Conservation (phyloP, 140 eudicot genomes). For the Oenanthe javanica region DNA sequence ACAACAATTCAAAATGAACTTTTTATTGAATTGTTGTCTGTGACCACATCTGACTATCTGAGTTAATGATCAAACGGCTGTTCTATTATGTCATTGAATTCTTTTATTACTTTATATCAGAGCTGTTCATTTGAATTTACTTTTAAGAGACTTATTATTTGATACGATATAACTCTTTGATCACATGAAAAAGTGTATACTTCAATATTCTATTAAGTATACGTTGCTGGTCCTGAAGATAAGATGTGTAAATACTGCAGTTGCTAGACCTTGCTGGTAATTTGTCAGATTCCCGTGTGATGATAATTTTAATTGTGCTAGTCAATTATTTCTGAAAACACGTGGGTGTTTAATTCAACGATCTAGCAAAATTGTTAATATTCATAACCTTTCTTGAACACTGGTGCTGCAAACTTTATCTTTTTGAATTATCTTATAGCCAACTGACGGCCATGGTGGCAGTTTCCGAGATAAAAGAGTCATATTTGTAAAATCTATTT, state of each 20-base stretch:
- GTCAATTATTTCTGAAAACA: background rate
- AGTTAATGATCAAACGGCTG: background rate
- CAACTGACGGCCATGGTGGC: background rate
- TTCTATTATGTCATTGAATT: background rate
- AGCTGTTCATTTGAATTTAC: background rate
- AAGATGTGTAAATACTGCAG: background rate
- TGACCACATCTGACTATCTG: background rate
- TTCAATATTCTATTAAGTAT: no score
- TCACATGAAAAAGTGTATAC: background rate
- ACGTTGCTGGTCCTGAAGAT: background rate
- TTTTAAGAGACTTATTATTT: background rate
- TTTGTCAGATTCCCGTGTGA: constrained; percentile 6
- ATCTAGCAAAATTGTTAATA: background rate
- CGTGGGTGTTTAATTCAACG: background rate
- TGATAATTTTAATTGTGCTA: background rate
- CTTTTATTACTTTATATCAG: background rate
- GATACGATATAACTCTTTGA: background rate
- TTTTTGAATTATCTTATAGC: no score
- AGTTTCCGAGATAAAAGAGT: background rate
- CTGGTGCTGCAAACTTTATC: background rate
- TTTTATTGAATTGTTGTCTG: constrained; percentile 12
- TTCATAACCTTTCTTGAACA: background rate
- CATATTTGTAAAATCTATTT: background rate
- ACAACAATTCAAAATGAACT: constrained; percentile 25
- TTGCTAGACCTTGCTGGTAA: background rate